A percentile compares a stretch with the other conserved stretches of the same genome.
Evolutionary conservation across 495 filamentous ascomycete species (phyloP).

Genomic region (Venustampulla echinocandica): DNA sequence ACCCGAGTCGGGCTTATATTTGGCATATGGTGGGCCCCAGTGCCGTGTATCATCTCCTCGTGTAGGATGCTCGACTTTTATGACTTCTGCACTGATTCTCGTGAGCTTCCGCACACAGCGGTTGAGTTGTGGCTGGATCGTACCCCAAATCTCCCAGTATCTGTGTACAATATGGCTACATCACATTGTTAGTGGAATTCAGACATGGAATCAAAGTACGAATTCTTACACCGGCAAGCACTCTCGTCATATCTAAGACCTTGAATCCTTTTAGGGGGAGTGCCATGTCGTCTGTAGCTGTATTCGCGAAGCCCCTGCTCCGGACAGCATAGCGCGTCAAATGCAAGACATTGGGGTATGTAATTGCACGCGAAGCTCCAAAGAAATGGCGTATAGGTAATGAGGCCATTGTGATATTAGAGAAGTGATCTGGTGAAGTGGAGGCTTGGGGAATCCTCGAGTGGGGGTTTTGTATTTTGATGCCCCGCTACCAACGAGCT

Average conservation of each 20-base stretch:
- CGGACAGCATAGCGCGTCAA: constrained; percentile 3
- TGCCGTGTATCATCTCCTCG: constrained; percentile 90
- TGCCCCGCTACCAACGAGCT: too few species aligned
- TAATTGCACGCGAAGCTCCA: constrained; percentile 12
- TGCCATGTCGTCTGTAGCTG: constrained; percentile 15
- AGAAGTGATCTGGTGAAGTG: too few species aligned
- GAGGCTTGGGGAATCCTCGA: too few species aligned
- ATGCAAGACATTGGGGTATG: constrained; percentile 3
- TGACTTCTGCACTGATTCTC: constrained; percentile 71
- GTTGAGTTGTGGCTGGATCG: constrained; percentile 15
- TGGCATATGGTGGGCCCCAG: constrained; percentile 93
- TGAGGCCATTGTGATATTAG: too few species aligned
- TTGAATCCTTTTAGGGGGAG: constrained; percentile 75
- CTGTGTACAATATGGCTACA: constrained; percentile 91
- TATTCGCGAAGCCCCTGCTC: constrained; percentile 12
- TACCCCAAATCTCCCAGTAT: constrained; percentile 96
- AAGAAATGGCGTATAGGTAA: background rate
- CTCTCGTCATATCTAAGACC: constrained; percentile 93
- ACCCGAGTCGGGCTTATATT: constrained; percentile 49
- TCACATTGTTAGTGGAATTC: constrained; percentile 6
- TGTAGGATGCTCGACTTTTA: constrained; percentile 91
- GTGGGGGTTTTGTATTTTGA: too few species aligned
- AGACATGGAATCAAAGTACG: background rate
- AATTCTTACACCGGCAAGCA: constrained; percentile 78
- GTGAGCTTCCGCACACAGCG: constrained; percentile 19